Evolutionary conservation across 2,329 filamentous ascomycete species (phyloP).

Genomic region (Monosporascus cannonballus): DNA sequence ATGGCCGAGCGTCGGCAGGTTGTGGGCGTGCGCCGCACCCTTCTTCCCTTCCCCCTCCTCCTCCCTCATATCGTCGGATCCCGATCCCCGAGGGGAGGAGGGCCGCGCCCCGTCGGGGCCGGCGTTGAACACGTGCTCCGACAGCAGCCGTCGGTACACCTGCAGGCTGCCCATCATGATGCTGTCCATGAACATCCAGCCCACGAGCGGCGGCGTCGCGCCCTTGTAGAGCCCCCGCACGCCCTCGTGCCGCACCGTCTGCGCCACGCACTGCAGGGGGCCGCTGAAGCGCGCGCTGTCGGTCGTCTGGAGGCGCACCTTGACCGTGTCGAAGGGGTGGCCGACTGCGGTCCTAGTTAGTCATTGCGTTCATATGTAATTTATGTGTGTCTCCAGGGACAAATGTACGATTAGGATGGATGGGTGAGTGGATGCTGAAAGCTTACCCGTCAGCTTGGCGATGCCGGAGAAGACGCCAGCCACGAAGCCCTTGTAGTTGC

Average conservation of each 20-base stretch:
- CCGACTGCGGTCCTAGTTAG: constrained; percentile 38
- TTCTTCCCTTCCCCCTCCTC: constrained; percentile 23
- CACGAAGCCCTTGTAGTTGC: constrained; percentile 91
- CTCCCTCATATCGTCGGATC: constrained; percentile 26
- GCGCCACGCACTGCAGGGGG: constrained; percentile 75
- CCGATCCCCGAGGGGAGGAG: constrained; percentile 26
- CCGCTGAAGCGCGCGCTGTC: constrained; percentile 72
- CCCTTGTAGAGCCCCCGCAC: constrained; percentile 87
- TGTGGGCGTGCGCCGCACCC: constrained; percentile 26
- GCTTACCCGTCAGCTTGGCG: constrained; percentile 75
- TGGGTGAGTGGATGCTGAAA: not conserved
- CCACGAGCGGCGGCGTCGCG: constrained; percentile 82
- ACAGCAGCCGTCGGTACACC: constrained; percentile 78
- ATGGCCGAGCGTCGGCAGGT: constrained; percentile 72
- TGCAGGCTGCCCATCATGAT: constrained; percentile 88
- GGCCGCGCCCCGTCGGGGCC: constrained; percentile 30
- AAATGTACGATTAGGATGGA: not conserved
- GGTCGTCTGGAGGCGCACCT: constrained; percentile 90
- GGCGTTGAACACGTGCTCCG: constrained; percentile 67
- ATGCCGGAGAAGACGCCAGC: constrained; percentile 94
- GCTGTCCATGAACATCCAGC: constrained; percentile 98
- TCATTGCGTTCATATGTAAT: not conserved
- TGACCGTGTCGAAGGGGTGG: constrained; percentile 89
- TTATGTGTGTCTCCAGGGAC: no score
- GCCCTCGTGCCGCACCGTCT: constrained; percentile 83